Percentiles rank a stretch among this genome's conserved stretches.
These are phyloP conservation scores for Sporothrix pseudoabietina DNA, from an alignment of 2,329 filamentous ascomycete genomes.

Conservation along the genomic window DNA sequence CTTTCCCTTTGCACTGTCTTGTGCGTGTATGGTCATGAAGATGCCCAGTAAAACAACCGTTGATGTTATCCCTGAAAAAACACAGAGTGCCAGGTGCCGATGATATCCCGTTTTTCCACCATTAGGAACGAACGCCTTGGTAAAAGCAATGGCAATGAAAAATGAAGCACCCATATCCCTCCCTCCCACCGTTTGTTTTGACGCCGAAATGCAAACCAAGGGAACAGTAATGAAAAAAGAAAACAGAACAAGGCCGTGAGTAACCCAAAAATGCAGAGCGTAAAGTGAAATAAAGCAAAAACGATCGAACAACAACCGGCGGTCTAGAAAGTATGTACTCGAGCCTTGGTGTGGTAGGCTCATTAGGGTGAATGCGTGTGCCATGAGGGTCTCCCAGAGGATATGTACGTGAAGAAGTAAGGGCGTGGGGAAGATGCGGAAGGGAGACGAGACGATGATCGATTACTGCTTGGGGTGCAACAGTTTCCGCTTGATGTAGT, in stretches of 20 bases:
- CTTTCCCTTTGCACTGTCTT: background rate
- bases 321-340: background rate
- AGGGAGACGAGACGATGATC: no score
- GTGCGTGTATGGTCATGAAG: background rate
- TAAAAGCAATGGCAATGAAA: background rate
- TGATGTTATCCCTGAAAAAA: background rate
- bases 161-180: background rate
- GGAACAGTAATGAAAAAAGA: background rate
- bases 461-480: background rate
- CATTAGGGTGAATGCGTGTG: background rate
- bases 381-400: background rate
- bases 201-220: background rate
- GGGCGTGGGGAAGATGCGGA: background rate
- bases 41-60: background rate
- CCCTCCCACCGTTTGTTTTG: background rate
- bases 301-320: background rate
- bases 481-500: constrained; percentile 19
- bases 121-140: background rate
- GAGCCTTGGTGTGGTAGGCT: background rate
- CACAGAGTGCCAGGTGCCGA: background rate
- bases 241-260: background rate
- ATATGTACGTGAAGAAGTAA: background rate
- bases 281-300: background rate
- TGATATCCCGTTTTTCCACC: no score
- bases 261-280: background rate